A percentile compares a stretch with the other conserved stretches of the same genome.
Evolutionary conservation across 768 basidiomycete species (phyloP).

Genomic region (Pleurotus tuber-regium): DNA sequence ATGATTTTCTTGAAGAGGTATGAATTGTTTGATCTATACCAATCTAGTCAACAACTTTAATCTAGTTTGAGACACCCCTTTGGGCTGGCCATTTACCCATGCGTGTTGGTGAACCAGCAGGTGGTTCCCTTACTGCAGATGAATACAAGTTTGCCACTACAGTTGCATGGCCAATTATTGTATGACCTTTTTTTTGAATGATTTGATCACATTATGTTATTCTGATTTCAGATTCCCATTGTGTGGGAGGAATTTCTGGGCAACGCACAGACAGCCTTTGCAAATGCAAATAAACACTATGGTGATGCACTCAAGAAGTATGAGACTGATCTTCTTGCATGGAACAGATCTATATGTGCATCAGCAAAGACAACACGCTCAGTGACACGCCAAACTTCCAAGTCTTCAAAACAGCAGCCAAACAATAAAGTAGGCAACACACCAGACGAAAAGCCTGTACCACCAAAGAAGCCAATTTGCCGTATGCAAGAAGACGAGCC

Average conservation of each 20-base stretch:
- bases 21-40: not conserved
- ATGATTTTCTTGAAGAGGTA: constrained; percentile 18
- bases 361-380: not conserved
- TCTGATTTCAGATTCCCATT: constrained; percentile 19
- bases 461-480: not conserved
- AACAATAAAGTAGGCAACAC: constrained; percentile 1
- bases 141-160: constrained; percentile 25
- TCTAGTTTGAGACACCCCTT: constrained; percentile 23
- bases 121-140: constrained; percentile 26
- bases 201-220: too few relatives aligned
- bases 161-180: constrained; percentile 20
- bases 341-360: not conserved
- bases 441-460: not conserved
- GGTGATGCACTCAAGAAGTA: not conserved
- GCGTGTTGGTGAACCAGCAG: constrained; percentile 26
- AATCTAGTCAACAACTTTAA: not conserved
- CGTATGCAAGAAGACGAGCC: constrained; percentile 16
- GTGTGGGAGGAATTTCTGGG: constrained; percentile 17
- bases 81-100: constrained; percentile 25
- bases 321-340: not conserved
- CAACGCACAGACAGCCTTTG: constrained; percentile 11
- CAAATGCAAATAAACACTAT: constrained; percentile 5
- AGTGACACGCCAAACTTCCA: not conserved
- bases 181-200: too few relatives aligned
- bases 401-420: not conserved